These are phyloP conservation scores for Solidago caesia DNA, from an alignment of 129 eudicot species.

Conservation along the genomic window DNA sequence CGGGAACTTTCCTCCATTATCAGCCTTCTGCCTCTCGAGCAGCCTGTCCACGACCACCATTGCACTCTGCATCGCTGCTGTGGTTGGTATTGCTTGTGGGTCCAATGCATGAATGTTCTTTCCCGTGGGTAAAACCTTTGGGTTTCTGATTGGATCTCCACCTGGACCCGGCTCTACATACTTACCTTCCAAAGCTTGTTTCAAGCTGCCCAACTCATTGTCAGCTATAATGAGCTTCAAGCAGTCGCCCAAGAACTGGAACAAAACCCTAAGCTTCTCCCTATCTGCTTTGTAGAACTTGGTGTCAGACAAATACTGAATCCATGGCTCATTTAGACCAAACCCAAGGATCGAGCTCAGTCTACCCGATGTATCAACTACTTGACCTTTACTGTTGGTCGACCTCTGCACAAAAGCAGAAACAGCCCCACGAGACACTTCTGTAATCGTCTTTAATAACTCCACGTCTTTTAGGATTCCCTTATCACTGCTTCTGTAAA, in stretches of 20 bases:
- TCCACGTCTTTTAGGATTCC: constrained; percentile 91
- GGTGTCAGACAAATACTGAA: constrained; percentile 78
- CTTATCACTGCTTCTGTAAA: constrained; percentile 88
- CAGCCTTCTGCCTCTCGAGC: constrained; percentile 93
- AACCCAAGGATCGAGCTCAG: constrained; percentile 77
- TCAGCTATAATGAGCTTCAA: constrained; percentile 83
- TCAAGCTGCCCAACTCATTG: constrained; percentile 88
- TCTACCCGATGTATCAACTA: constrained; percentile 63
- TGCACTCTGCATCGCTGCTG: constrained; percentile 97
- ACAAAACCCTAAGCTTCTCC: constrained; percentile 72
- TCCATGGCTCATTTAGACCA: constrained; percentile 92
- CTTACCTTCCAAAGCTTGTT: constrained; percentile 95
- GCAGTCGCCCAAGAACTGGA: constrained; percentile 74
- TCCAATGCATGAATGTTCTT: constrained; percentile 97
- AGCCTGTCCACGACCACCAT: constrained; percentile 90
- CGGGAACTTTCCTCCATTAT: constrained; percentile 92
- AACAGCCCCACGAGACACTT: constrained; percentile 84
- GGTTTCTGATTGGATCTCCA: constrained; percentile 98
- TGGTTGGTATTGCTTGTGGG: constrained; percentile 96
- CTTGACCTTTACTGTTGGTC: constrained; percentile 89
- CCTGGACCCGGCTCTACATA: constrained; percentile 99
- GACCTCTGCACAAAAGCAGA: constrained; percentile 74
- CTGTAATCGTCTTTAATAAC: constrained; percentile 77
- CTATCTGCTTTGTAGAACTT: constrained; percentile 88
- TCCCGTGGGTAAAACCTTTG: constrained; percentile 94